phyloP scores from a whole-genome alignment of 2,329 filamentous ascomycete species.

The Thyridium curvatum region DNA sequence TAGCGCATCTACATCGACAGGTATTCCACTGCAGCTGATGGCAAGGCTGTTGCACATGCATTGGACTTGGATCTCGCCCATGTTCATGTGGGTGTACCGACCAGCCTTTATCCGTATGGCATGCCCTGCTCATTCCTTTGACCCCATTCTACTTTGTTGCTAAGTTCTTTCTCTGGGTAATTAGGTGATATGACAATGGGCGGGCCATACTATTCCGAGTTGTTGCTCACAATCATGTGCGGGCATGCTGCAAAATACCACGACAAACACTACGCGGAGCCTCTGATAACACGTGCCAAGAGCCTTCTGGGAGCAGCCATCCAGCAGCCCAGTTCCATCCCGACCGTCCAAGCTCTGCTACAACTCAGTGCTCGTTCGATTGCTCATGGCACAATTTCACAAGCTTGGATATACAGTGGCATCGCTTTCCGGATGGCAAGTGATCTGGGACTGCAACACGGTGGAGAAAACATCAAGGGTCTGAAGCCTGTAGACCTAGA shows the following conservation, averaged over 20 bases:
- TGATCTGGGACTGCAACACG: conserved; percentile 17
- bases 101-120: conserved; percentile 17
- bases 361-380: conserved; percentile 19
- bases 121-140: not conserved
- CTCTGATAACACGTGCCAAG: conserved; percentile 15
- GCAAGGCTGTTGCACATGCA: conserved; percentile 14
- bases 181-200: conserved; percentile 18
- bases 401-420: conserved; percentile 22
- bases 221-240: conserved; percentile 18
- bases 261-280: conserved; percentile 7
- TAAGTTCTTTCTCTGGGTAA: too few relatives aligned
- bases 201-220: conserved; percentile 18
- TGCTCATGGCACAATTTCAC: conserved; percentile 18
- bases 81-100: conserved; percentile 21
- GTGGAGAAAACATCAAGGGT: conserved; percentile 11
- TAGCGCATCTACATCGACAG: conserved; percentile 14
- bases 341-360: conserved; percentile 19
- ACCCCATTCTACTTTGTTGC: not conserved
- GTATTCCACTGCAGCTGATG: conserved; percentile 11
- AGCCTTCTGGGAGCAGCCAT: conserved; percentile 17
- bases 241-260: conserved; percentile 16
- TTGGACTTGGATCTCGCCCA: conserved; percentile 17
- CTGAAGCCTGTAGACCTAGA: conserved; percentile 10
- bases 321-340: conserved; percentile 18
- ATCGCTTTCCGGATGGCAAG: conserved; percentile 21